Conservation (phyloP, 352 stramenopile species). For the Globisporangium solare region DNA sequence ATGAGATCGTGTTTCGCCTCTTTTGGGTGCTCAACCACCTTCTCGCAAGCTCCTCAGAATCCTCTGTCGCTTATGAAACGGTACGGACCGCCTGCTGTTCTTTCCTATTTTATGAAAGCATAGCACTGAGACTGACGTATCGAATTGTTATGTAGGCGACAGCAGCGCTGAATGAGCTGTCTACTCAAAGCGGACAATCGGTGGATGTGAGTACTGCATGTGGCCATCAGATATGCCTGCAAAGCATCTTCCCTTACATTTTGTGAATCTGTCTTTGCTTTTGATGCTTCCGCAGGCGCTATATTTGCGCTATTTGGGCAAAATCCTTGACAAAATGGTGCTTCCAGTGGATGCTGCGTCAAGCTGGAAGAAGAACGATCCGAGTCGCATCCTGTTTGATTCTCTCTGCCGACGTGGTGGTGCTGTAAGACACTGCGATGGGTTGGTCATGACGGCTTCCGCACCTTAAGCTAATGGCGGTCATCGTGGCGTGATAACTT, state of each 20-base stretch:
- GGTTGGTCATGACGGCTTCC: no score
- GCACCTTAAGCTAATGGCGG: no score
- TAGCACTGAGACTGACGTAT: no score
- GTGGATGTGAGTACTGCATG: slow-evolving; percentile 35
- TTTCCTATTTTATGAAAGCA: not conserved
- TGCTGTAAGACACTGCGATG: slow-evolving; percentile 24
- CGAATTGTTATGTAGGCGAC: slow-evolving; percentile 32
- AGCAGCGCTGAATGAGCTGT: slow-evolving; percentile 28
- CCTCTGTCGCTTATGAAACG: slow-evolving; percentile 47
- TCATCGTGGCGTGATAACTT: not conserved
- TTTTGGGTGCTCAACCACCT: slow-evolving; percentile 83
- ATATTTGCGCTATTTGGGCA: slow-evolving; percentile 49
- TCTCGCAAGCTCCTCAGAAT: slow-evolving; percentile 46
- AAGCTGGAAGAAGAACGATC: slow-evolving; percentile 60
- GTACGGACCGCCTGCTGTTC: slow-evolving; percentile 16
- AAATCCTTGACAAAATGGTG: slow-evolving; percentile 47
- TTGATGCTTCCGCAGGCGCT: slow-evolving; percentile 29
- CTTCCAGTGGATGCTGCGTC: slow-evolving; percentile 29
- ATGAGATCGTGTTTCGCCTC: slow-evolving; percentile 59
- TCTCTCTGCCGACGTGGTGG: slow-evolving; percentile 66
- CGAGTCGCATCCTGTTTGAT: slow-evolving; percentile 69
- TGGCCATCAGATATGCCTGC: no score
- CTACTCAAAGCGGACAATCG: slow-evolving; percentile 20
- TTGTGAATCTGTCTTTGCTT: not conserved
- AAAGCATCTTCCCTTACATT: not conserved